Conservation (phyloP, 805 yeast genomes). For the Kockiozyma suomiensis region DNA sequence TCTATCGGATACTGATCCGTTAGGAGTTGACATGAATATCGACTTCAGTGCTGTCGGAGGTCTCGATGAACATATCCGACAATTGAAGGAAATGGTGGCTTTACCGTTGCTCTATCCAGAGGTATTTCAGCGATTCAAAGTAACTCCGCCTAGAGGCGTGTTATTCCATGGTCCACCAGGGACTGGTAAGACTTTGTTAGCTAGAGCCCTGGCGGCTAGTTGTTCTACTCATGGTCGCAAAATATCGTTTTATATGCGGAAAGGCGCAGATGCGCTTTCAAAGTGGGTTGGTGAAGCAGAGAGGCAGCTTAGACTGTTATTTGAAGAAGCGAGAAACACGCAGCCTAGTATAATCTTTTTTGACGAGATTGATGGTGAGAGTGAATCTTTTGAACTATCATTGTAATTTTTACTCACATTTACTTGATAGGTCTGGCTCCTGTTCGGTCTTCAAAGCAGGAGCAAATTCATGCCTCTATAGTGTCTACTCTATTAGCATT, state of each 20-base stretch:
- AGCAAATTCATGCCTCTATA: constrained; percentile 96
- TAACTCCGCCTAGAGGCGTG: constrained; percentile 97
- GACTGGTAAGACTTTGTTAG: constrained; percentile 97
- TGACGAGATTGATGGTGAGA: constrained; percentile 89
- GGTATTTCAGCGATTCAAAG: constrained; percentile 81
- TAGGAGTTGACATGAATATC: constrained; percentile 84
- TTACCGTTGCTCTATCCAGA: constrained; percentile 92
- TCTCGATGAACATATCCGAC: constrained; percentile 83
- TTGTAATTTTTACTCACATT: too few relatives aligned
- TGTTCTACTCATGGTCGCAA: constrained; percentile 83
- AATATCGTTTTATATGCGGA: constrained; percentile 95
- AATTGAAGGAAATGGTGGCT: constrained; percentile 95
- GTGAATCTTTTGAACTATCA: neutral
- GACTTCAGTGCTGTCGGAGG: constrained; percentile 91
- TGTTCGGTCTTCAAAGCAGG: constrained; percentile 94
- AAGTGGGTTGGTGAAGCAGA: constrained; percentile 99
- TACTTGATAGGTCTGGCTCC: constrained; percentile 71
- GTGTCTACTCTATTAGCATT: constrained; percentile 92
- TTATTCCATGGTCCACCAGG: constrained; percentile 99
- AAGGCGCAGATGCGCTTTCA: constrained; percentile 95
- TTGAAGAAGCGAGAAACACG: constrained; percentile 93
- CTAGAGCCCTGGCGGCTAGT: constrained; percentile 94
- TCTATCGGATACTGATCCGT: constrained; percentile 87
- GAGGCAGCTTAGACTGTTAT: constrained; percentile 82
- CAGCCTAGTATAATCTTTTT: constrained; percentile 96